Percentiles rank a stretch among this genome's conserved stretches.
phyloP scores from a whole-genome alignment of 306 rosid species.

The Prunus fruticosa region DNA sequence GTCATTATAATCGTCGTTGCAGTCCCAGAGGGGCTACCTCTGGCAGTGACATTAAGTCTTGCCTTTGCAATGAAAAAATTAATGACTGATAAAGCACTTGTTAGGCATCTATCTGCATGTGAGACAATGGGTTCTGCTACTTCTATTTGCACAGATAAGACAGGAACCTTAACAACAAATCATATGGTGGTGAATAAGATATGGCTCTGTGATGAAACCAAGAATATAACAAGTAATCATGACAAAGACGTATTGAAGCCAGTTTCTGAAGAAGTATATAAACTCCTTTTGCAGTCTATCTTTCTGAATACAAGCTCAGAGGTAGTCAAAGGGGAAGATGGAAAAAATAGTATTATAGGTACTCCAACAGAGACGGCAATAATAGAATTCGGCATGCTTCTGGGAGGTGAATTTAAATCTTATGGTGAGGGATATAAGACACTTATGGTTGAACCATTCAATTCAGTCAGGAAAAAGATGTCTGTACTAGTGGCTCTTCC shows the following conservation, averaged over 20 bases:
- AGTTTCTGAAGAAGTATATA: slow-evolving; percentile 31
- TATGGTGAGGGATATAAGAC: slow-evolving; percentile 47
- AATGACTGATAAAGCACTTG: slow-evolving; percentile 83
- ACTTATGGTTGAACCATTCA: slow-evolving; percentile 74
- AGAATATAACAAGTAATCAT: slow-evolving; percentile 16
- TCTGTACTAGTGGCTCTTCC: slow-evolving; percentile 68
- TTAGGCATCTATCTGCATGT: slow-evolving; percentile 87
- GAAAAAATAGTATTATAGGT: slow-evolving; percentile 53
- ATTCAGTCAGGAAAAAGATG: slow-evolving; percentile 70
- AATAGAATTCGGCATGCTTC: slow-evolving; percentile 63
- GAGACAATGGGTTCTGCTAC: slow-evolving; percentile 93
- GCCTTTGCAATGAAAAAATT: slow-evolving; percentile 91
- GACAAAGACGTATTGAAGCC: slow-evolving; percentile 33
- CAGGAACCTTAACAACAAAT: slow-evolving; percentile 87
- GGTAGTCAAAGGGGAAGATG: slow-evolving; percentile 58
- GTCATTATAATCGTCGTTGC: slow-evolving; percentile 93
- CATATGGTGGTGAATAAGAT: slow-evolving; percentile 79
- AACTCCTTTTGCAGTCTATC: slow-evolving; percentile 68
- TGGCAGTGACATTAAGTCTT: slow-evolving; percentile 92
- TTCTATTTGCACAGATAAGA: slow-evolving; percentile 87
- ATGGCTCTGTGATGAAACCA: slow-evolving; percentile 63
- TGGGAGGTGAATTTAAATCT: slow-evolving; percentile 51
- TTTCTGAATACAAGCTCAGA: slow-evolving; percentile 76
- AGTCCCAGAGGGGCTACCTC: slow-evolving; percentile 85
- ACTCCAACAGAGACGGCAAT: slow-evolving; percentile 82